Evolutionary conservation across 1,284 basidiomycete genomes (phyloP), one percentile per base, ranked within the genome.

Genomic region (Cryptococcus sp.): DNA sequence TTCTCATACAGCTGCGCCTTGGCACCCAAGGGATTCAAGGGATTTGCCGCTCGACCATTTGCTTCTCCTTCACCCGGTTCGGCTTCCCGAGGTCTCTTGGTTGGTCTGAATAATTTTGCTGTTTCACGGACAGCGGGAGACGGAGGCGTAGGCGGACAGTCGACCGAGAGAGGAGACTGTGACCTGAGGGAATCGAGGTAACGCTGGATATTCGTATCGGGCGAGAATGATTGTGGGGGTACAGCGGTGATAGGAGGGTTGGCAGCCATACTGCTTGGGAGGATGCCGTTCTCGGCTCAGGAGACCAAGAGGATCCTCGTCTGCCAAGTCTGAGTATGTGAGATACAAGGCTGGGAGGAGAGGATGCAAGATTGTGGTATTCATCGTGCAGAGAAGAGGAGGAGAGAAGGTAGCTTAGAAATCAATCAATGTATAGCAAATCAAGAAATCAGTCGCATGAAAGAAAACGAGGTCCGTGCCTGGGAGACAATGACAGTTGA

Each of bases 161-260:
- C 30, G 13, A 35, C 13, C 2, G 30, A 8, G 30, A 35, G 5
- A 15, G 20, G 23, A 8, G 40, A 15, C 27, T 60, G 40, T 15
- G 56, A 55, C 16, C 41, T 52, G n/a, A 68, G 17, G 6, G 64
- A 64, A n/a, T 53, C 20, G 7, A 64, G 55, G 52, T 56, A 68
- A 3, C 60, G 50, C n/a, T 57, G 46, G 23, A 68, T 61, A 39
- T 58, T 55, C 1, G 48, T 25, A 15, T 50, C n/a, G 5, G 61
- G 58, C 10, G 63, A 53, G 17, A 52, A n/a, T 4, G n/a, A 16
- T 25, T 62, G 60, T 4, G 27, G 47, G 13, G 64, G 58, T 35
- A 66, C 42, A 13, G 60, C 38, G 30, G 52, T 46, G 27, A 69
- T 66, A 13, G 60, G 61, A 7, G 67, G 65, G 27, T 69, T 69